Evolutionary conservation across 2,329 filamentous ascomycete genomes (phyloP), one percentile per base, ranked within the genome.

Genomic region (Pseudogymnoascus pannorum): DNA sequence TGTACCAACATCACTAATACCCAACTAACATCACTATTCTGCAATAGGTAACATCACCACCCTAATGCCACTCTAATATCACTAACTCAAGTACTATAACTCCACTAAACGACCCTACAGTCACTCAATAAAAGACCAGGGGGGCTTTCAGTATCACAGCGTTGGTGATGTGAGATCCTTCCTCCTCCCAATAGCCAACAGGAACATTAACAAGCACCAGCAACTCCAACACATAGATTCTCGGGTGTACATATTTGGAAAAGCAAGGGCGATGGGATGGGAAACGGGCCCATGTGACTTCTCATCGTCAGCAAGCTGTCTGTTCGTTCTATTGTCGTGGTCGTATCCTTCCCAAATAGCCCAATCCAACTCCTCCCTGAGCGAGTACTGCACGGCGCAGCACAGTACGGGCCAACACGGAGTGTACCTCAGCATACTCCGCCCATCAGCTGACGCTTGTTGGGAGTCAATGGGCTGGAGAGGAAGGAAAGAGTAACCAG

Each of bases 231-330:
- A n/a, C 44, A 51, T 51, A 51, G 4, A 31, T 18, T 31, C 24
- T 51, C 24, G 44, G 44, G 24, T 51, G 44, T 51, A 51, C 44
- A 51, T 51, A 51, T 51, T 51, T 51, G 44, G 44, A 51, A 51
- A 35, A 54, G n/a, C 24, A 31, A 18, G 24, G 18, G 48, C n/a
- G 48, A 54, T 44, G 24, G 24, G 24, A 35, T 14, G 14, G n/a
- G 14, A 14, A 51, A 54, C 7, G 26, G n/a, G 48, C 24, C 48
- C 48, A 54, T 54, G 48, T 54, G 48, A 54, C 48, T 31, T 54
- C 7, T 12, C 31, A 14, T 54, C 9, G 44, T 51, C 48, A 54
- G 48, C 24, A 44, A n/a, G n/a, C 31, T 54, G 12, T 54, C 5
- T n/a, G n/a, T 9, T 31, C 29, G 26, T 31, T 31, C 16, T 20